These are phyloP conservation scores for Kalmanozyma brasiliensis DNA, from an alignment of 1,284 basidiomycete genomes.

Conservation along the genomic window DNA sequence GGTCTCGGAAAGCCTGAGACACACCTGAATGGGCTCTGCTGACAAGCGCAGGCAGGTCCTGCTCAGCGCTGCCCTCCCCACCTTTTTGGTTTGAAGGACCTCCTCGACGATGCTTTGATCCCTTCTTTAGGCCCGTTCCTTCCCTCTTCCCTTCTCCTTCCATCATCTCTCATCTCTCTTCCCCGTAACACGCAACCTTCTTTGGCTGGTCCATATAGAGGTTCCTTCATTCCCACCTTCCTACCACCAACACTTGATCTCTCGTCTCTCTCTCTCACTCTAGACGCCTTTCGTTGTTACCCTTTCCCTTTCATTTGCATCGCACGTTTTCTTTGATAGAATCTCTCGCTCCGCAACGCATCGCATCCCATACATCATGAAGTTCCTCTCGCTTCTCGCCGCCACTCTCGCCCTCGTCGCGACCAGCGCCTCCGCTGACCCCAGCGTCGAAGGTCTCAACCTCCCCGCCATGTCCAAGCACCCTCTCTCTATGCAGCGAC, in stretches of 20 bases:
- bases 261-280: constrained; percentile 2
- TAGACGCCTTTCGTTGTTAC: constrained; percentile 1
- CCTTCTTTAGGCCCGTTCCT: constrained; percentile 3
- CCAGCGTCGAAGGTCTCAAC: constrained; percentile 23
- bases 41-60: no score
- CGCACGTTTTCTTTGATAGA: constrained; percentile 7
- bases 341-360: constrained; percentile 8
- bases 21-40: no score
- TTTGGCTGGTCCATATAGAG: constrained; percentile 38
- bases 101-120: constrained; percentile 6
- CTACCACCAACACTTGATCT: background rate
- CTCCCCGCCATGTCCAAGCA: constrained; percentile 45
- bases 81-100: no score
- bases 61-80: no score
- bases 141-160: constrained; percentile 9
- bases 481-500: constrained; percentile 46
- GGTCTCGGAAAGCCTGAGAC: no score
- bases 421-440: constrained; percentile 28
- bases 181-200: background rate
- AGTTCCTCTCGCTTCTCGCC: constrained; percentile 45
- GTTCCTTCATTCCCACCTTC: background rate
- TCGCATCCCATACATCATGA: no score
- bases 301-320: constrained; percentile 1
- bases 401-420: constrained; percentile 38
- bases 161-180: constrained; percentile 1